Percentiles rank a stretch among this genome's conserved stretches.
These are phyloP conservation scores for Ophiostoma ulmi DNA, from an alignment of 2,329 filamentous ascomycete genomes.

Conservation along the genomic window DNA sequence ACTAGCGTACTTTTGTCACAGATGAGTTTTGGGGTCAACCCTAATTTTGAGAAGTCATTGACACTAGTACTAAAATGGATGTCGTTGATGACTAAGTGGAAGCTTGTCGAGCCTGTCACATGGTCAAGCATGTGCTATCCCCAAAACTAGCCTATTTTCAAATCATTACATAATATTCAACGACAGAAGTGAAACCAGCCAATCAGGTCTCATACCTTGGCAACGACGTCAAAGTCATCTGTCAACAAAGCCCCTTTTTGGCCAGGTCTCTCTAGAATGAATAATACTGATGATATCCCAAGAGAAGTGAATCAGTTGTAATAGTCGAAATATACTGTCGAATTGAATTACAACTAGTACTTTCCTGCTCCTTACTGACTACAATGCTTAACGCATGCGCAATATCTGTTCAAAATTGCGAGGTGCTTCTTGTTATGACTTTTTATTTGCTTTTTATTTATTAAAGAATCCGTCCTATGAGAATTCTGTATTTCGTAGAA, in stretches of 20 bases:
- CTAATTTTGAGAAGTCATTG: constrained; percentile 9
- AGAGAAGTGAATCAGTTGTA: neutral
- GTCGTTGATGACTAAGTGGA: neutral
- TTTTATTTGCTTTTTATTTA: too few relatives aligned
- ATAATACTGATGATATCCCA: neutral
- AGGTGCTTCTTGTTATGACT: too few relatives aligned
- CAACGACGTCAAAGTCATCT: constrained; percentile 12
- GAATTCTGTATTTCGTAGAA: too few relatives aligned
- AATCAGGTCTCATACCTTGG: neutral
- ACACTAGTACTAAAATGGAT: neutral
- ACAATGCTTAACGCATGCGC: too few relatives aligned
- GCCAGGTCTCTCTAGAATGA: neutral
- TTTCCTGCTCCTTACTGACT: too few relatives aligned
- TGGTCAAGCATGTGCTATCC: neutral
- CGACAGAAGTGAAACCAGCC: neutral
- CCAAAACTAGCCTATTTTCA: neutral
- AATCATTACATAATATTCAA: neutral
- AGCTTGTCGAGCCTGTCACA: neutral
- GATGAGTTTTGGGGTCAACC: neutral
- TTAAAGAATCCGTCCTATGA: too few relatives aligned
- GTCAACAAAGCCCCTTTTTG: constrained; percentile 16
- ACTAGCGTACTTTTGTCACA: neutral
- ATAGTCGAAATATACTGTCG: too few relatives aligned
- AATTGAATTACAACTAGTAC: too few relatives aligned
- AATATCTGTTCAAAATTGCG: too few relatives aligned